Evolutionary conservation across 768 basidiomycete species (phyloP).

Genomic region (Rhizopogon vulgaris): DNA sequence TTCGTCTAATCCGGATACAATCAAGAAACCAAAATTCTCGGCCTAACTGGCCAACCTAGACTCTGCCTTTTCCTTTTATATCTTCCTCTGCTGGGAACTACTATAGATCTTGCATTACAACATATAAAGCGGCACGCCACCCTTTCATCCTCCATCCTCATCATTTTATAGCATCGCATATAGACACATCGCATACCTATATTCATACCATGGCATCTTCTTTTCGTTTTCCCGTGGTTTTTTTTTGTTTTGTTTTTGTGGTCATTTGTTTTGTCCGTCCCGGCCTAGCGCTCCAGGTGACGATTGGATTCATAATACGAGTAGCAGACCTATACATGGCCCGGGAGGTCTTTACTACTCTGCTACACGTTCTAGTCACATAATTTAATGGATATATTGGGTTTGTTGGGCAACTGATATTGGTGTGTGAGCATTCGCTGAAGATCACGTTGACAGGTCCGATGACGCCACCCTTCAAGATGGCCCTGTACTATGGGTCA

Average conservation of each 20-base stretch:
- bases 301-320: slow-evolving; percentile 7
- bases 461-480: background rate
- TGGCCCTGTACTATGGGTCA: background rate
- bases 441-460: background rate
- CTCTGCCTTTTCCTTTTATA: background rate
- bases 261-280: slow-evolving; percentile 1
- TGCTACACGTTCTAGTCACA: slow-evolving; percentile 12
- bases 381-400: slow-evolving; percentile 27
- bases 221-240: slow-evolving; percentile 9
- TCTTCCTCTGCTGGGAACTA: slow-evolving; percentile 10
- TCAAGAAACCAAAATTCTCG: slow-evolving; percentile 32
- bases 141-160: slow-evolving; percentile 7
- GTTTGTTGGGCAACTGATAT: slow-evolving; percentile 16
- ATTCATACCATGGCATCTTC: slow-evolving; percentile 29
- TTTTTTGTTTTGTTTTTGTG: slow-evolving; percentile 6
- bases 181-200: slow-evolving; percentile 30
- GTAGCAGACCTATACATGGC: slow-evolving; percentile 15
- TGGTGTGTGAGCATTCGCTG: background rate
- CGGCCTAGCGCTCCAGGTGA: slow-evolving; percentile 14
- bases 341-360: slow-evolving; percentile 2
- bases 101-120: slow-evolving; percentile 18
- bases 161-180: slow-evolving; percentile 21
- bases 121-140: slow-evolving; percentile 12
- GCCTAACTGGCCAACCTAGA: slow-evolving; percentile 15
- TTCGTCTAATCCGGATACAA: background rate